These are phyloP conservation scores for Tetragonia tetragonoides DNA, from an alignment of 148 eudicot genomes.

Conservation along the genomic window DNA sequence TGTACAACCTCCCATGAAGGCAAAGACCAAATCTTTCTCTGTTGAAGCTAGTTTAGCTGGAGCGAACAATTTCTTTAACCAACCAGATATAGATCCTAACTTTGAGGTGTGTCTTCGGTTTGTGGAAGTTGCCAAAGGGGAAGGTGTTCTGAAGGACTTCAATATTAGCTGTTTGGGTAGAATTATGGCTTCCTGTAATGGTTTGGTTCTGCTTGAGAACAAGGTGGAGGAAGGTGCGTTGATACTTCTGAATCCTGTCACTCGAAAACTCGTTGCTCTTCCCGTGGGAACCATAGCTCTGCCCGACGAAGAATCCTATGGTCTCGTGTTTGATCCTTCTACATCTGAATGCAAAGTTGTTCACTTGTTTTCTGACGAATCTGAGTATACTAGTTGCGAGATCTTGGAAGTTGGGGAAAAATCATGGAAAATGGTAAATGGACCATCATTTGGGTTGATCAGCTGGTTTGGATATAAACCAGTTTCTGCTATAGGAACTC, in stretches of 20 bases:
- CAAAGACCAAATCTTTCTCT: constrained; percentile 26
- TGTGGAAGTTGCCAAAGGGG: constrained; percentile 38
- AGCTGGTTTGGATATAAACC: constrained; percentile 34
- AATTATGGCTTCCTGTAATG: constrained; percentile 44
- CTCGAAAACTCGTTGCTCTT: constrained; percentile 34
- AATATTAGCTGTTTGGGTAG: constrained; percentile 36
- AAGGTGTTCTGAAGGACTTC: constrained; percentile 30
- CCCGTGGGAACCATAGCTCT: constrained; percentile 44
- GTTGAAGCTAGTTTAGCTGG: constrained; percentile 19
- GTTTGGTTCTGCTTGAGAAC: constrained; percentile 41
- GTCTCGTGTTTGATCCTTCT: constrained; percentile 30
- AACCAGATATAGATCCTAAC: background rate
- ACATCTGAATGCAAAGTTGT: constrained; percentile 34
- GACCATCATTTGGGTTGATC: constrained; percentile 38
- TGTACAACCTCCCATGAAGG: background rate
- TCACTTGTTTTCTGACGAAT: constrained; percentile 47
- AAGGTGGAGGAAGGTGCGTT: constrained; percentile 28
- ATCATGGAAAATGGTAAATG: constrained; percentile 46
- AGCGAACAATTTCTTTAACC: background rate
- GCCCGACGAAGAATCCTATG: constrained; percentile 35
- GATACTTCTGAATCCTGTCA: constrained; percentile 50
- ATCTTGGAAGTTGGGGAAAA: constrained; percentile 28
- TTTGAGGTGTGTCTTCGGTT: constrained; percentile 22
- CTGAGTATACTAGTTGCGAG: constrained; percentile 37
- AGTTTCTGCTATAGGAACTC: constrained; percentile 43